These are phyloP conservation scores for Colletotrichum scovillei DNA, from an alignment of 2,329 filamentous ascomycete species.

Conservation along the genomic window DNA sequence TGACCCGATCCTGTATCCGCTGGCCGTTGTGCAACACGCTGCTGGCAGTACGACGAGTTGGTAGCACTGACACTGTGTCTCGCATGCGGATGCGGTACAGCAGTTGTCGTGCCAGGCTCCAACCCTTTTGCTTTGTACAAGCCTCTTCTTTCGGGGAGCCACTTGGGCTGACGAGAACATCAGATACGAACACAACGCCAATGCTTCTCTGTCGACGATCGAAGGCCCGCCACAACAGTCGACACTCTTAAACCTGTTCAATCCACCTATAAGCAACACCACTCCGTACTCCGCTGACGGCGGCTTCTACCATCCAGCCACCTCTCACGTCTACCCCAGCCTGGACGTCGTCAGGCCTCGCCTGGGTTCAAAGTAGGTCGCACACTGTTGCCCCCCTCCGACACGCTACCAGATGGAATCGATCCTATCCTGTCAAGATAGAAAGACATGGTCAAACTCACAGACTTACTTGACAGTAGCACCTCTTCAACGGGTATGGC, in stretches of 20 bases:
- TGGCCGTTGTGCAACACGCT: constrained; percentile 55
- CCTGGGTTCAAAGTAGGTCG: constrained; percentile 66
- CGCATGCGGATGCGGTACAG: constrained; percentile 50
- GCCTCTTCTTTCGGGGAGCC: constrained; percentile 15
- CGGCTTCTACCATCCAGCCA: constrained; percentile 59
- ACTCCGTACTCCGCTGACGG: constrained; percentile 63
- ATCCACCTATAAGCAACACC: constrained; percentile 59
- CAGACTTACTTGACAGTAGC: constrained; percentile 57
- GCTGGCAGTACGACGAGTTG: constrained; percentile 58
- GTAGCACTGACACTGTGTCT: constrained; percentile 45
- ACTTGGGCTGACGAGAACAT: constrained; percentile 42
- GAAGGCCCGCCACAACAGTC: constrained; percentile 63
- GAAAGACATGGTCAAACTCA: constrained; percentile 35
- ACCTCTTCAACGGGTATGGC: constrained; percentile 66
- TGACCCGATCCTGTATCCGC: constrained; percentile 53
- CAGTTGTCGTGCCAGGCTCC: constrained; percentile 47
- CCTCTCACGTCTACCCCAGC: constrained; percentile 57
- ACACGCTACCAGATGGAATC: constrained; percentile 21
- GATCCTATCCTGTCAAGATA: constrained; percentile 29
- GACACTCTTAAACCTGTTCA: constrained; percentile 63
- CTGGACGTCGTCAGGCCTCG: constrained; percentile 66
- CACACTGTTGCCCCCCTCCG: constrained; percentile 34
- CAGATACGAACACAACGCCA: constrained; percentile 68
- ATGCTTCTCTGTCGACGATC: constrained; percentile 63
- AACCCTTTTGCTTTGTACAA: constrained; percentile 40